A percentile compares a stretch with the other conserved stretches of the same genome.
phyloP scores from a whole-genome alignment of 352 stramenopile genomes.

The Pythium utonaiense region DNA sequence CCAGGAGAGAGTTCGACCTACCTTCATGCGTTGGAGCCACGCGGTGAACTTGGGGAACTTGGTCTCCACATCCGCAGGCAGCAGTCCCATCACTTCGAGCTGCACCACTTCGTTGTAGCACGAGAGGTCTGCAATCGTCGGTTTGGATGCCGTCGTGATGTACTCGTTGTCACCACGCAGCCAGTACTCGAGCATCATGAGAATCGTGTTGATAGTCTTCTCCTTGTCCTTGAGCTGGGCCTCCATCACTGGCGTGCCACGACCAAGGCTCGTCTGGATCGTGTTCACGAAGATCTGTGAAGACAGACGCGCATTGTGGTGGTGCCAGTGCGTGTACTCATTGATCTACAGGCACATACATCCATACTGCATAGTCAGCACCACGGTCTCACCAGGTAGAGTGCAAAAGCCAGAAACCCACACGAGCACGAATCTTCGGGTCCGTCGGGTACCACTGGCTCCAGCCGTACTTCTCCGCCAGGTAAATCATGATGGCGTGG shows the following conservation, averaged over 20 bases:
- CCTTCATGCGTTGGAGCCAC: conserved; percentile 78
- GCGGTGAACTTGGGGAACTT: conserved; percentile 51
- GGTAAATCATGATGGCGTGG: conserved; percentile 75
- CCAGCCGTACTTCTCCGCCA: conserved; percentile 67
- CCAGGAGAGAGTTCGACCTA: conserved; percentile 12
- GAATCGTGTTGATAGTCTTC: conserved; percentile 49
- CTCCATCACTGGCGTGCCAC: conserved; percentile 40
- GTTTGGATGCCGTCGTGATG: conserved; percentile 51
- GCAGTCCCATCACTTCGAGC: conserved; percentile 62
- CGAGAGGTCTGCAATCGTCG: conserved; percentile 63
- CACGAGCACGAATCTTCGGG: conserved; percentile 54
- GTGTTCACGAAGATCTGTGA: conserved; percentile 66
- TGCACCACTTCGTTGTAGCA: conserved; percentile 79
- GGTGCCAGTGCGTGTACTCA: conserved; percentile 81
- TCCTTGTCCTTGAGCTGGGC: conserved; percentile 47
- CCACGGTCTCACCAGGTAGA: too few relatives aligned
- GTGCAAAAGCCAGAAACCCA: too few relatives aligned
- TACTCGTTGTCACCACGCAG: conserved; percentile 54
- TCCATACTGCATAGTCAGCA: too few relatives aligned
- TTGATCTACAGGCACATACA: conserved; percentile 47
- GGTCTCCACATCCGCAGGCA: conserved; percentile 31
- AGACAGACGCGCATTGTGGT: conserved; percentile 60
- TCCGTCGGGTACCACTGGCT: conserved; percentile 56
- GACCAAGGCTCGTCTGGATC: conserved; percentile 54
- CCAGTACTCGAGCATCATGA: conserved; percentile 71